These are phyloP conservation scores for Sisymbrium irio DNA, from an alignment of 345 rosid genomes.

Conservation along the genomic window DNA sequence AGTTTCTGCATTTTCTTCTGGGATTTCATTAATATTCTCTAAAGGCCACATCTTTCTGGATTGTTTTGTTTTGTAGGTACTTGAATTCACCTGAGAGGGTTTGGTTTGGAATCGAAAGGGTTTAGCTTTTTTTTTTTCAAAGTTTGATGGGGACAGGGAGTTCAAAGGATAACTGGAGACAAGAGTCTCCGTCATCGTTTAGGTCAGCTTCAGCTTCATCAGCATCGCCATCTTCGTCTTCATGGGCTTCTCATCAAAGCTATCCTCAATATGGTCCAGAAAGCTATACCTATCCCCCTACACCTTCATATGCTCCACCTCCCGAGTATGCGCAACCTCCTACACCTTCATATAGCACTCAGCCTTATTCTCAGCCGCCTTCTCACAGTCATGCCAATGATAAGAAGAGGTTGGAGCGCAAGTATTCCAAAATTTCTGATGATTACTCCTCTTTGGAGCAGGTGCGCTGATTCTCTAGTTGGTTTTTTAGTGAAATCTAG, in stretches of 20 bases:
- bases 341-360: slow-evolving; percentile 35
- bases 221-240: slow-evolving; percentile 39
- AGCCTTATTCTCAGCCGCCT: slow-evolving; percentile 39
- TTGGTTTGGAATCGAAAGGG: neutral
- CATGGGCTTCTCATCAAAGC: slow-evolving; percentile 45
- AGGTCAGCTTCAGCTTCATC: slow-evolving; percentile 34
- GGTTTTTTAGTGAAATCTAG: neutral
- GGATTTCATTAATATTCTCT: slow-evolving; percentile 6
- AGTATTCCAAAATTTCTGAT: slow-evolving; percentile 74
- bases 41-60: neutral
- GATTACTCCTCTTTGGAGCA: slow-evolving; percentile 73
- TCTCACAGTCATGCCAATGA: slow-evolving; percentile 31
- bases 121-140: neutral
- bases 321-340: slow-evolving; percentile 25
- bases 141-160: slow-evolving; percentile 61
- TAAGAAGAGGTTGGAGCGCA: slow-evolving; percentile 60
- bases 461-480: slow-evolving; percentile 39
- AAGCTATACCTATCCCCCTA: slow-evolving; percentile 39
- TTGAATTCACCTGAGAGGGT: neutral
- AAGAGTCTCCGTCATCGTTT: slow-evolving; percentile 33
- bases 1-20: slow-evolving; percentile 6
- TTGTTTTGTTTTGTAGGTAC: slow-evolving; percentile 6
- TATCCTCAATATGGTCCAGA: slow-evolving; percentile 50
- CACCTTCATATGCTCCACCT: slow-evolving; percentile 31
- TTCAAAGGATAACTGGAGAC: slow-evolving; percentile 61